phyloP scores from a whole-genome alignment of 1,284 basidiomycete genomes.

The Cerrena zonata region DNA sequence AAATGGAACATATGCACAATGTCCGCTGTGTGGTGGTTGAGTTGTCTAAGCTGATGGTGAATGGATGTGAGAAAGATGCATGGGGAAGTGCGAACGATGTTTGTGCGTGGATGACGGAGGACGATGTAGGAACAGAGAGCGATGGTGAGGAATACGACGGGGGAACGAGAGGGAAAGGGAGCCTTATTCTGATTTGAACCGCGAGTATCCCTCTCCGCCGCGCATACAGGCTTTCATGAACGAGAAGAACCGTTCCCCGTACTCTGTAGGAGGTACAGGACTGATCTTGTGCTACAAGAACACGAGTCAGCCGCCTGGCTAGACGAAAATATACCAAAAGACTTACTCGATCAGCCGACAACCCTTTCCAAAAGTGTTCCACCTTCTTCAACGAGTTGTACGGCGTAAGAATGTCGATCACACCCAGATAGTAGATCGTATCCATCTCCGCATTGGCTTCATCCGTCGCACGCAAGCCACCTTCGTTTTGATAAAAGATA shows the following conservation, averaged over 20 bases:
- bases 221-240: constrained; percentile 87
- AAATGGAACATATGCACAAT: not conserved
- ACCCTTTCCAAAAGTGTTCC: constrained; percentile 90
- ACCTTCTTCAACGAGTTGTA: constrained; percentile 76
- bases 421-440: constrained; percentile 88
- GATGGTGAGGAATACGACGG: not conserved
- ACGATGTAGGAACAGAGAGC: not conserved
- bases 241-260: constrained; percentile 79
- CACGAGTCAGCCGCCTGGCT: constrained; percentile 4
- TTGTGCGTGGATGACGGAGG: too few species aligned
- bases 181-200: constrained; percentile 49
- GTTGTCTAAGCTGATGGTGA: not conserved
- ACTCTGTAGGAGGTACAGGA: constrained; percentile 80
- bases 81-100: too few species aligned
- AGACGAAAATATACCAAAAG: constrained; percentile 4
- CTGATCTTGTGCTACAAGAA: constrained; percentile 80
- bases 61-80: not conserved
- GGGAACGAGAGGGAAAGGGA: not conserved
- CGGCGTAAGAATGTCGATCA: constrained; percentile 93
- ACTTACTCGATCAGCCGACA: constrained; percentile 80
- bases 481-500: constrained; percentile 95
- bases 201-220: constrained; percentile 64
- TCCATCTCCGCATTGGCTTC: constrained; percentile 72
- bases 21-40: not conserved
- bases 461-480: constrained; percentile 86